Base-by-base conservation (phyloP, 495 filamentous ascomycete species). In the Hyaloscypha finlandica region DNA sequence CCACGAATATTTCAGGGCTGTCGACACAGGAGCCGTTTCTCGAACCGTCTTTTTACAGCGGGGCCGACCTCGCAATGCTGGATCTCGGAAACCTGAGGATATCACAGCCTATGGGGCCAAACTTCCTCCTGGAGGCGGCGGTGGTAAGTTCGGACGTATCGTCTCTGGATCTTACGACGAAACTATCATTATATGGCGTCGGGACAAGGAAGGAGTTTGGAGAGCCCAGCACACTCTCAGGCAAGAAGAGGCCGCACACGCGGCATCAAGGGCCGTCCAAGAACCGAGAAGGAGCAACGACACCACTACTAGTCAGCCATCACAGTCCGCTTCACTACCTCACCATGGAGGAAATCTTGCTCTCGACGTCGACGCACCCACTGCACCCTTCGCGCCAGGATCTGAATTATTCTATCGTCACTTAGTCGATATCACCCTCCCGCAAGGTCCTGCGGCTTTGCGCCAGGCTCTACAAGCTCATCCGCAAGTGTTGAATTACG, bases 141-240 rank as follows among this genome's bases (percentile, higher is more conserved):
- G 93, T 19, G 92, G 92, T 73, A 82, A 82, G 68, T 94, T 94
- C 83, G 89, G 88, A 30, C 85, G 93, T 20, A 98, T 99, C 65
- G 91, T 99, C 22, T 96, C 92, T 16, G 95, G 95, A 29, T 96
- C 92, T 8, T 99, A 99, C 71, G 95, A 99, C 70, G 92, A 97
- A 78, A 92, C 87, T 45, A 92, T 99, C 65, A 90, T 97, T 68
- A 91, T 99, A 59, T 99, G 95, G 95, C 89, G 90, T 66, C 88
- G 91, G 58, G 90, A 94, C 64, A 83, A 83, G 30, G 86, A 96
- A 69, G 93, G 92, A 3, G 82, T 86, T 37, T 99, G 95, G 94
- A 85, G 85, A 35, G 83, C 85, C 61, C 86, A 86, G 20, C 88
- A 92, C 68, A 80, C 82, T 39, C 84, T 97, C 11, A 83, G 86